A percentile compares a stretch with the other conserved stretches of the same genome.
phyloP scores from a whole-genome alignment of 192 early-diverging fungal species.

The Thamnidium elegans region DNA sequence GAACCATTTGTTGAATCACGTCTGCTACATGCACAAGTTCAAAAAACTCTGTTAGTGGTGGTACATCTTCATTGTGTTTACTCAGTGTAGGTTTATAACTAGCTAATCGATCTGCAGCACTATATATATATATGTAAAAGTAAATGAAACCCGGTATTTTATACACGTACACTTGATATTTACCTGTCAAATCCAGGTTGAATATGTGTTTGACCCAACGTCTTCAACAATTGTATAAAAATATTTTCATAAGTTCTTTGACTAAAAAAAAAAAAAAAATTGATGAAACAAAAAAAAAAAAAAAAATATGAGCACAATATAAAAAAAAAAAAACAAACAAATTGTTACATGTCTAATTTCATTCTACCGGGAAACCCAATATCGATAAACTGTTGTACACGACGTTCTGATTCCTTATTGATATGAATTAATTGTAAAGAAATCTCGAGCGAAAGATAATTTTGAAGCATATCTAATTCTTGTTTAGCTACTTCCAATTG shows the following conservation, averaged over 20 bases:
- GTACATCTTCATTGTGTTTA: slow-evolving; percentile 44
- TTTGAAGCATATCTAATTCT: slow-evolving; percentile 53
- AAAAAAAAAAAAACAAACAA: not conserved
- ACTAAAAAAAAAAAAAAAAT: slow-evolving; percentile 38
- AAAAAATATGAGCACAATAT: not conserved
- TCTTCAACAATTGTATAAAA: slow-evolving; percentile 70
- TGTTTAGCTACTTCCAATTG: slow-evolving; percentile 55
- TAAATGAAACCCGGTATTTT: too few species aligned
- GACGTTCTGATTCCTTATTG: slow-evolving; percentile 75
- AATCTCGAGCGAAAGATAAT: slow-evolving; percentile 74
- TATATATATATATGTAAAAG: too few species aligned
- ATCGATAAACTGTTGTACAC: slow-evolving; percentile 56
- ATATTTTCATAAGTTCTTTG: slow-evolving; percentile 73
- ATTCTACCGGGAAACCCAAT: slow-evolving; percentile 60
- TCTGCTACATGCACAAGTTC: slow-evolving; percentile 94
- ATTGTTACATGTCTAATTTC: slow-evolving; percentile 43
- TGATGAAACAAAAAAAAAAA: not conserved
- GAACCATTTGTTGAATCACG: slow-evolving; percentile 90
- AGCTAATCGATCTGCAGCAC: slow-evolving; percentile 46
- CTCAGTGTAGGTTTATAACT: slow-evolving; percentile 41
- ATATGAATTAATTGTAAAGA: slow-evolving; percentile 84
- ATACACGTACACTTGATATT: too few species aligned
- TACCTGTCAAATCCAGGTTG: slow-evolving; percentile 63
- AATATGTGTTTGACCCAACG: slow-evolving; percentile 72
- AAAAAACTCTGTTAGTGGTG: slow-evolving; percentile 79